Evolutionary conservation across 495 filamentous ascomycete species (phyloP).

Genomic region (Hamigera avellanea): DNA sequence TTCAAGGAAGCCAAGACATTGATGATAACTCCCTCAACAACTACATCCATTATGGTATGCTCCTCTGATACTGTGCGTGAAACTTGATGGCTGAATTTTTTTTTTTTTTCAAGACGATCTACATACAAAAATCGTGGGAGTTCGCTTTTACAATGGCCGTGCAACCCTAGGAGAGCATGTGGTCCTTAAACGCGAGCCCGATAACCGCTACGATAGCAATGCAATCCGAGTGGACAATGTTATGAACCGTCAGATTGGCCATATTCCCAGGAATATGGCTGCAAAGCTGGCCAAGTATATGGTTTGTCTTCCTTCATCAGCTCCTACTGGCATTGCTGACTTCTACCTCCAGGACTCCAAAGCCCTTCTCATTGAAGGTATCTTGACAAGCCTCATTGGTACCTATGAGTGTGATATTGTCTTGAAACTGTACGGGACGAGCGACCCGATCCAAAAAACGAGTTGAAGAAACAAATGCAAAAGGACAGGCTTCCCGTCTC

Average conservation of each 20-base stretch:
- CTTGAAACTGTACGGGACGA: conserved; percentile 55
- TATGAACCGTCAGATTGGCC: conserved; percentile 67
- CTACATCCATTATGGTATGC: conserved; percentile 41
- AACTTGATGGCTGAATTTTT: neutral
- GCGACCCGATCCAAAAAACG: conserved; percentile 35
- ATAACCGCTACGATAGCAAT: conserved; percentile 65
- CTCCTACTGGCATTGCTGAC: conserved; percentile 3
- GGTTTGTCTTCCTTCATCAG: conserved; percentile 17
- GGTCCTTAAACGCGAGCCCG: conserved; percentile 53
- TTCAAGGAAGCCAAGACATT: conserved; percentile 24
- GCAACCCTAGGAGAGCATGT: conserved; percentile 65
- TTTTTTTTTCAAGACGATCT: conserved; percentile 15
- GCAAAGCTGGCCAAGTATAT: conserved; percentile 65
- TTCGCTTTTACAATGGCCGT: conserved; percentile 64
- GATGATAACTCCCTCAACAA: conserved; percentile 30
- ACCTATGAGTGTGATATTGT: conserved; percentile 59
- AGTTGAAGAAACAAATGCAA: conserved; percentile 50
- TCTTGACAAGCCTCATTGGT: conserved; percentile 49
- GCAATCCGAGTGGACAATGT: conserved; percentile 75
- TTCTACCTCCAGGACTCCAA: conserved; percentile 30
- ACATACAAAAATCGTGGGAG: conserved; percentile 65
- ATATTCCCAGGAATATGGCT: conserved; percentile 56
- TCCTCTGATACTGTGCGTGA: conserved; percentile 2
- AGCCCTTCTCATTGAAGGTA: conserved; percentile 51
- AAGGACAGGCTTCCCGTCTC: conserved; percentile 44